A percentile compares a stretch with the other conserved stretches of the same genome.
Conservation (phyloP, 306 rosid genomes). For the Trifolium subterraneum region DNA sequence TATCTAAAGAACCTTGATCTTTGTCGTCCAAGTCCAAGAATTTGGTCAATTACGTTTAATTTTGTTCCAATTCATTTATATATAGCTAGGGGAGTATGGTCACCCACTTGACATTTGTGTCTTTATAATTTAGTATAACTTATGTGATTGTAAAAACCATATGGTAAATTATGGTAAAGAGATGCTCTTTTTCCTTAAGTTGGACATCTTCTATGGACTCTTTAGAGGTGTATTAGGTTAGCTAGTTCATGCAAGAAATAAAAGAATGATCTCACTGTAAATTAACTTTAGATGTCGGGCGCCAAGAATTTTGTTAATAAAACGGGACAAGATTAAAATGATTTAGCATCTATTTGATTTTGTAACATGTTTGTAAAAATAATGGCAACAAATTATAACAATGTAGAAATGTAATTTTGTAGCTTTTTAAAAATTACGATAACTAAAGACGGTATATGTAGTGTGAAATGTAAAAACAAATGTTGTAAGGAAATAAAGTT, state of each 20-base stretch:
- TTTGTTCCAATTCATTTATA: not conserved
- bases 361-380: no score
- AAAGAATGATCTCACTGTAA: not conserved
- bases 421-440: no score
- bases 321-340: not conserved
- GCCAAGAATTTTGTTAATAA: not conserved
- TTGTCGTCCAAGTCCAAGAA: not conserved
- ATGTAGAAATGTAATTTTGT: no score
- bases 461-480: no score
- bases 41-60: not conserved
- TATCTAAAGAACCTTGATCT: not conserved
- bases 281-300: no score
- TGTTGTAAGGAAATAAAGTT: no score
- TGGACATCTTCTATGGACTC: conserved; percentile 41
- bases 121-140: not conserved
- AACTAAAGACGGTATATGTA: no score
- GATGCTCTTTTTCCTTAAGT: not conserved
- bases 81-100: not conserved
- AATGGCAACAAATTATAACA: no score
- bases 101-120: conserved; percentile 35
- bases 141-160: not conserved
- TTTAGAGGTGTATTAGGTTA: conserved; percentile 34
- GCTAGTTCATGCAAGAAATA: not conserved
- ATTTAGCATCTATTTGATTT: no score
- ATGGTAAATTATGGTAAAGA: not conserved